phyloP scores from a whole-genome alignment of 805 yeast species.

The Sugiyamaella mastotermitis region DNA sequence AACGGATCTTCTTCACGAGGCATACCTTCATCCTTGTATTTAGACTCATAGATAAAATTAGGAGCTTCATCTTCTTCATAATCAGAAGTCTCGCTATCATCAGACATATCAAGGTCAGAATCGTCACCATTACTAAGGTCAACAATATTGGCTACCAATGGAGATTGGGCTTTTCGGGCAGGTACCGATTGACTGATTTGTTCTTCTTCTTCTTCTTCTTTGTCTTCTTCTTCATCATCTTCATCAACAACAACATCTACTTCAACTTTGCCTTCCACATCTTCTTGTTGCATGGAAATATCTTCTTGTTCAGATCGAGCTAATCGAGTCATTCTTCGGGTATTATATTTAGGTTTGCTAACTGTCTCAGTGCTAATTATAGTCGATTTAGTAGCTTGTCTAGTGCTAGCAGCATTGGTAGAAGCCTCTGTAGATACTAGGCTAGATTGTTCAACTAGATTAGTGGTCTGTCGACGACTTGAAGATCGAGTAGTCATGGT shows the following conservation, averaged over 20 bases:
- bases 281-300: no score
- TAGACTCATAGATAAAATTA: conserved; percentile 13
- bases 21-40: not conserved
- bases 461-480: not conserved
- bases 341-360: no score
- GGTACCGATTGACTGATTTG: no score
- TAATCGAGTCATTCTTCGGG: no score
- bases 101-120: conserved; percentile 5
- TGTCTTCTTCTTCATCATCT: conserved; percentile 2
- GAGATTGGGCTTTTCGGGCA: no score
- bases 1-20: conserved; percentile 3
- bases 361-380: no score
- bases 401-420: no score
- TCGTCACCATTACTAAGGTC: not conserved
- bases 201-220: conserved; percentile 1
- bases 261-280: no score
- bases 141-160: not conserved
- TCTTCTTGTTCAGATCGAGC: no score
- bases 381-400: no score
- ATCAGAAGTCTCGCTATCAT: conserved; percentile 7
- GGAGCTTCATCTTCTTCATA: conserved; percentile 14
- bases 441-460: no score
- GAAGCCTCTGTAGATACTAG: no score
- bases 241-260: not conserved
- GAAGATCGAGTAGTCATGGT: conserved; percentile 4